These are phyloP conservation scores for Nevesoporus exiguus DNA, from an alignment of 768 basidiomycete genomes.

Conservation along the genomic window DNA sequence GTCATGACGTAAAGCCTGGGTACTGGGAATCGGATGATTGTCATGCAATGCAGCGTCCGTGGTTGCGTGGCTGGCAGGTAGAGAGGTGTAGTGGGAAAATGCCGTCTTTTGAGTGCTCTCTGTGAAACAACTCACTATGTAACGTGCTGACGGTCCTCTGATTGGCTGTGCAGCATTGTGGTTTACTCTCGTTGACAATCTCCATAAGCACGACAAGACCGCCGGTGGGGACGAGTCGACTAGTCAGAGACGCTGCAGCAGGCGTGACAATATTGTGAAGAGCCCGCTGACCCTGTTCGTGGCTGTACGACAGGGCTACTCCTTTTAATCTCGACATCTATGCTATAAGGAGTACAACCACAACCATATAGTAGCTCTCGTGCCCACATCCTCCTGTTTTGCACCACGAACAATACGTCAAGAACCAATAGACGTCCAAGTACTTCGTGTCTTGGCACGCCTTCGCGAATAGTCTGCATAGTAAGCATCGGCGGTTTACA, in stretches of 20 bases:
- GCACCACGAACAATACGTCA: too few species aligned
- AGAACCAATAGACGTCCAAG: too few species aligned
- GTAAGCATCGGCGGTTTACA: slow-evolving; percentile 47
- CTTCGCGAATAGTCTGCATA: slow-evolving; percentile 52
- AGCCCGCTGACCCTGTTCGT: not conserved
- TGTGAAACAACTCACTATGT: not conserved
- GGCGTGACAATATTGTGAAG: too few species aligned
- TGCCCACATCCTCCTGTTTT: too few species aligned
- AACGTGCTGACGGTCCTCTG: not conserved
- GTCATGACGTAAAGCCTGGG: not conserved
- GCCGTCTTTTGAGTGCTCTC: not conserved
- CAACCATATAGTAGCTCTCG: too few species aligned
- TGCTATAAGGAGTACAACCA: too few species aligned
- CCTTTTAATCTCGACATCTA: too few species aligned
- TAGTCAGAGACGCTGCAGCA: not conserved
- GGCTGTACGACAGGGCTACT: too few species aligned
- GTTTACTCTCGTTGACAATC: slow-evolving; percentile 5
- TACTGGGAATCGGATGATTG: not conserved
- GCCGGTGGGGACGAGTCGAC: not conserved
- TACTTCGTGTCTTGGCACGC: too few species aligned
- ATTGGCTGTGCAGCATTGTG: too few species aligned
- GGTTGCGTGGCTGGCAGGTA: not conserved
- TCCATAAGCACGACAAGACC: slow-evolving; percentile 15
- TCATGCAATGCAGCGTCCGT: not conserved
- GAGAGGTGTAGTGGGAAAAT: slow-evolving; percentile 7